Conservation (phyloP, 129 eudicot genomes). For the Flaveria bidentis region DNA sequence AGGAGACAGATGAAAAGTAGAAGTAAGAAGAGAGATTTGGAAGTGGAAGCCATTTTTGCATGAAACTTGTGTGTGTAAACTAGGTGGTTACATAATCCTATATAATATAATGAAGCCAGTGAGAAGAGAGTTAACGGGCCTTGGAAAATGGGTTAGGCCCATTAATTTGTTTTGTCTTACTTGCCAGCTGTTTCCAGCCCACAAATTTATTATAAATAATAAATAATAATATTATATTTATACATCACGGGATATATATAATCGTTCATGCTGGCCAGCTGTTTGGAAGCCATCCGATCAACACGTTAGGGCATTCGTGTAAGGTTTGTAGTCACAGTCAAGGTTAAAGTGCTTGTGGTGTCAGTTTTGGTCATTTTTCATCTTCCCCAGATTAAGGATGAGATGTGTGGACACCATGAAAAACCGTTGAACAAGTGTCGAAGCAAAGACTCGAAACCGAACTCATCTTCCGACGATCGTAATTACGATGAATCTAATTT, state of each 20-base stretch:
- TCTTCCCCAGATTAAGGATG: too few species aligned
- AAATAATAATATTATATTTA: background rate
- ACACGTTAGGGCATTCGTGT: conserved; percentile 7
- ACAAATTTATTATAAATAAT: background rate
- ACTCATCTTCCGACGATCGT: too few species aligned
- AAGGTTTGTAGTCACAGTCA: background rate
- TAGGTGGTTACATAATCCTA: background rate
- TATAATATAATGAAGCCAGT: background rate
- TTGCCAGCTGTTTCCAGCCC: conserved; percentile 32
- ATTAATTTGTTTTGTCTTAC: conserved; percentile 1
- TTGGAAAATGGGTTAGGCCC: conserved; percentile 24
- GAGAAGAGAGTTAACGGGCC: conserved; percentile 22
- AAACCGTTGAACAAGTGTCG: too few species aligned
- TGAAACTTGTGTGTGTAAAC: background rate
- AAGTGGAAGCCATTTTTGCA: conserved; percentile 41
- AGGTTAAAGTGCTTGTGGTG: too few species aligned
- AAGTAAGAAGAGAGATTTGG: conserved; percentile 31
- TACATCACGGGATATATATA: background rate
- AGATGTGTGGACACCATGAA: too few species aligned
- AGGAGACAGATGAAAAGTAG: conserved; percentile 35
- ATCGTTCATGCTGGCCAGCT: conserved; percentile 16
- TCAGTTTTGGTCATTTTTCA: too few species aligned
- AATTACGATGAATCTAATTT: too few species aligned
- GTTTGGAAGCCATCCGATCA: conserved; percentile 1
- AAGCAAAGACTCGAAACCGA: too few species aligned